Conservation (phyloP, 306 rosid species). For the Cucurbita argyrosperma region DNA sequence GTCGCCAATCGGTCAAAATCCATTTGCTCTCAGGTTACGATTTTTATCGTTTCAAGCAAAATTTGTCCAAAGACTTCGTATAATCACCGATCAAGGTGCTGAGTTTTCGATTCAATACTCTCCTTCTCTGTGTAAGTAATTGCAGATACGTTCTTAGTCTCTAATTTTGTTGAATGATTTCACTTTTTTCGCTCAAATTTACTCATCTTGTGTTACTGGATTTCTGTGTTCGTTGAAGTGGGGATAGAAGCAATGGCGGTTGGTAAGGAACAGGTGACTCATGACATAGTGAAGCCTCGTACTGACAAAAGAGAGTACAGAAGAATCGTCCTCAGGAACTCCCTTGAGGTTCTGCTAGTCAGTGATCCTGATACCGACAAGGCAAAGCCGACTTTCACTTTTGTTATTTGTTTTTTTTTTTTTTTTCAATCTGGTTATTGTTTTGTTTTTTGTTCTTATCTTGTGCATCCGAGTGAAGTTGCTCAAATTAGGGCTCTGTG, state of each 20-base stretch:
- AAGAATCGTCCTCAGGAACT: slow-evolving; percentile 56
- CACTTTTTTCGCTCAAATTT: background rate
- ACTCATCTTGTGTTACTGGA: background rate
- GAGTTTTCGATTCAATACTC: background rate
- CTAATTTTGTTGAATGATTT: background rate
- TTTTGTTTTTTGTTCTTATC: background rate
- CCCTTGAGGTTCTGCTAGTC: slow-evolving; percentile 64
- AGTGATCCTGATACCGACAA: slow-evolving; percentile 85
- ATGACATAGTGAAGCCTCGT: slow-evolving; percentile 50
- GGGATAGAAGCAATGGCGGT: slow-evolving; percentile 26
- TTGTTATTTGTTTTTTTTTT: background rate
- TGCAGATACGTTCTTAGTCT: background rate
- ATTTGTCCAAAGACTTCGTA: background rate
- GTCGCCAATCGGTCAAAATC: background rate
- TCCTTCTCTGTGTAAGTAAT: background rate
- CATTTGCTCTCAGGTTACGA: background rate
- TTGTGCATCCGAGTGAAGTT: background rate
- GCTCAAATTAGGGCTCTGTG: background rate
- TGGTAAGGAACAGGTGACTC: slow-evolving; percentile 29
- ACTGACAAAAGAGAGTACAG: slow-evolving; percentile 64
- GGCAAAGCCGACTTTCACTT: slow-evolving; percentile 17
- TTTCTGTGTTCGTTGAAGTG: background rate
- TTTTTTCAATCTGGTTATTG: background rate
- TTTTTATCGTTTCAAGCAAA: background rate
- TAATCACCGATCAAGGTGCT: background rate